Base-by-base conservation (phyloP, 352 stramenopile genomes). In the Phytophthora cactorum region DNA sequence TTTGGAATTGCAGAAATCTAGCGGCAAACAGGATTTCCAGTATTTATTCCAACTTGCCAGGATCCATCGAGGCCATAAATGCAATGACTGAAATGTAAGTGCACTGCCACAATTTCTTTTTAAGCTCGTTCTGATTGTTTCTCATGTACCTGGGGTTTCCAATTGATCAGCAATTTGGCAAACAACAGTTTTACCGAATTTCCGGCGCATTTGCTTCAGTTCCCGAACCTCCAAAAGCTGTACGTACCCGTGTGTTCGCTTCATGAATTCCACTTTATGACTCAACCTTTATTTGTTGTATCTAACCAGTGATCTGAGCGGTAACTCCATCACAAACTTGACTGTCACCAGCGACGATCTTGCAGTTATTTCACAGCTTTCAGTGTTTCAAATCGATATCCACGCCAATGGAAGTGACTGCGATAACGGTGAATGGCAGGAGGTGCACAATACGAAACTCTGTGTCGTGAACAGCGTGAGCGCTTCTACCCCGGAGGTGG, bases 141-240 rank as follows among this genome's bases (percentile, higher is more conserved):
- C 4, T 54, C 22, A 3, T 44, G 31, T 7, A 5, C 2, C 39
- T 58, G 9, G 22, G 41, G 28, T 22, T 5, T 6, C 15, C 52
- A 49, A 41, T 25, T 51, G 15, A 38, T 4, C 32, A 86, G 78
- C 41, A 84, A 80, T 56, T 62, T 87, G 55, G 63, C 79, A 11
- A 74, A 74, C 44, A 87, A 87, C 55, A 68, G 57, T 5, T 78
- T 87, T 29, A 70, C 64, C 5, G 39, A 59, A n/a, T 82, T 87
- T 36, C 79, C 77, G 7, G 22, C 28, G 8, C 66, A 79, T 6
- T n/a, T 83, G n/a, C 70, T 87, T 3, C 73, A 72, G 39, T 74
- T 87, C 22, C 63, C 64, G 7, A 77, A 83, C 10, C 55, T 87
- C 34, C 58, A 70, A 45, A 81, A 70, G 10, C 66, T 87, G 76